Conservation (phyloP, 2,329 filamentous ascomycete genomes). For the Talaromyces sp. region DNA sequence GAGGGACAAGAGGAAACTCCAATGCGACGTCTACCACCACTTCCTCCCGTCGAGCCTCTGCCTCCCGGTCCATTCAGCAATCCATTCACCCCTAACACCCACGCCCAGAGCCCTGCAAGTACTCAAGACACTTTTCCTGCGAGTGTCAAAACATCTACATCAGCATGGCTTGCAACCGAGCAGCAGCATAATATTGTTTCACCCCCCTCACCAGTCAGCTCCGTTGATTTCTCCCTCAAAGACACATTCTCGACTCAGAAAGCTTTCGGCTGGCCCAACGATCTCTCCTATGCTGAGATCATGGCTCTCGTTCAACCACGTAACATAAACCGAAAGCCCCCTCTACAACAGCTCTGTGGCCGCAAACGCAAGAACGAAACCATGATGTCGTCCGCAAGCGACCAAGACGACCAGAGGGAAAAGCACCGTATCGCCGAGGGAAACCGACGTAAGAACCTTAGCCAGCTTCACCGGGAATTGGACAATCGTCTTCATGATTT, state of each 20-base stretch:
- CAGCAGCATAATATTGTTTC: slow-evolving; percentile 24
- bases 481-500: slow-evolving; percentile 38
- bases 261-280: slow-evolving; percentile 32
- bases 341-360: slow-evolving; percentile 38
- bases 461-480: slow-evolving; percentile 36
- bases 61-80: slow-evolving; percentile 39
- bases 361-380: slow-evolving; percentile 38
- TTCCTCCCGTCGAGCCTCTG: slow-evolving; percentile 36
- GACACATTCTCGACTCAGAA: slow-evolving; percentile 32
- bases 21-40: slow-evolving; percentile 36
- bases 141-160: slow-evolving; percentile 26
- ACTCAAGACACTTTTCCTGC: slow-evolving; percentile 34
- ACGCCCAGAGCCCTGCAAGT: slow-evolving; percentile 32
- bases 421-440: slow-evolving; percentile 42
- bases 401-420: slow-evolving; percentile 38
- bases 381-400: slow-evolving; percentile 23
- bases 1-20: slow-evolving; percentile 29
- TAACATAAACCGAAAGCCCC: slow-evolving; percentile 38
- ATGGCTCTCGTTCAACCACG: slow-evolving; percentile 35
- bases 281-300: slow-evolving; percentile 33
- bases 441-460: slow-evolving; percentile 40
- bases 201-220: slow-evolving; percentile 38
- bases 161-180: slow-evolving; percentile 28
- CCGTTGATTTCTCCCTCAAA: slow-evolving; percentile 36
- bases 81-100: slow-evolving; percentile 29